phyloP scores from a whole-genome alignment of 2,329 filamentous ascomycete genomes.

The Tothia fuscella region DNA sequence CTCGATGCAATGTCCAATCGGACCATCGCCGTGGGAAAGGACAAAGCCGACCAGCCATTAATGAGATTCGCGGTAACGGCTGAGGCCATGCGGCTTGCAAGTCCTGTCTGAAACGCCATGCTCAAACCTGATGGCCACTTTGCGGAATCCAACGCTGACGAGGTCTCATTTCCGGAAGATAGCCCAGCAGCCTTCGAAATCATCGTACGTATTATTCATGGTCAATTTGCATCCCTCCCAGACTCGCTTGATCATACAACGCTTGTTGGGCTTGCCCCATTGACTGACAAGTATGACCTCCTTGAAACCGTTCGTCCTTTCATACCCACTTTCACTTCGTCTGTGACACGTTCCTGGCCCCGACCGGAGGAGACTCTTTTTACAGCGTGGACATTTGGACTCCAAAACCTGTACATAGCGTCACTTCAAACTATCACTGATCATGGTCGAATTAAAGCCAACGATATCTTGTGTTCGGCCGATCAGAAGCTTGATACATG shows the following conservation, averaged over 20 bases:
- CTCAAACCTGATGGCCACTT: neutral
- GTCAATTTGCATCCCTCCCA: neutral
- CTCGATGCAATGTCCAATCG: neutral
- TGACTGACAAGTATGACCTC: slow-evolving; percentile 1
- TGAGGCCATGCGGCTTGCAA: neutral
- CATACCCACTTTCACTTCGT: too few relatives aligned
- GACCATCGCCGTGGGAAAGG: neutral
- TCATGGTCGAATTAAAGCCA: too few relatives aligned
- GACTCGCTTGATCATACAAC: neutral
- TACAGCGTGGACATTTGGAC: too few relatives aligned
- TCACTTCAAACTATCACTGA: too few relatives aligned
- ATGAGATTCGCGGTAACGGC: neutral
- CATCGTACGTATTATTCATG: neutral
- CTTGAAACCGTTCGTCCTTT: neutral
- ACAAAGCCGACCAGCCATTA: neutral
- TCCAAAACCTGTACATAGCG: too few relatives aligned
- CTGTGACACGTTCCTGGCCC: too few relatives aligned
- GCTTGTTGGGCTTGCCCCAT: neutral
- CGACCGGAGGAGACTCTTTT: too few relatives aligned
- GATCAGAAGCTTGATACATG: too few relatives aligned
- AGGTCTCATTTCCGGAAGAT: neutral
- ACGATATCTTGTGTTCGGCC: too few relatives aligned
- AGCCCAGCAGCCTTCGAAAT: neutral
- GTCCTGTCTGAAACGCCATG: neutral
- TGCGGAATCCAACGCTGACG: neutral